phyloP scores from a whole-genome alignment of 1,139 yeast species.

The Scheffersomyces lignicola region DNA sequence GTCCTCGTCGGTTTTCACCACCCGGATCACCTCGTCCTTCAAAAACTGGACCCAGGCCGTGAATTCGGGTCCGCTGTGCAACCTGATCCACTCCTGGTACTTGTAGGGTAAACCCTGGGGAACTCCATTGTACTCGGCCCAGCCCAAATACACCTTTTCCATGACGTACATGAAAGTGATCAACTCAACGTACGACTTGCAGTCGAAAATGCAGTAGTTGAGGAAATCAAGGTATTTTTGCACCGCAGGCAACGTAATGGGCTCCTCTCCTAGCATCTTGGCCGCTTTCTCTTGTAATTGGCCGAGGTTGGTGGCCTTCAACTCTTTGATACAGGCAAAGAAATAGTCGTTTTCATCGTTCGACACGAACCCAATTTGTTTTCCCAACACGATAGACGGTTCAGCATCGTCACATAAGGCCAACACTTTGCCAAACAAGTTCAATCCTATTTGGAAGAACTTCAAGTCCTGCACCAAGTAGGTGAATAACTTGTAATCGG shows the following conservation, averaged over 20 bases:
- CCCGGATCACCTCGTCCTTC: constrained; percentile 43
- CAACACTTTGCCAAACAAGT: constrained; percentile 45
- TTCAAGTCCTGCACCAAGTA: constrained; percentile 52
- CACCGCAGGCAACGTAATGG: constrained; percentile 31
- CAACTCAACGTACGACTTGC: constrained; percentile 40
- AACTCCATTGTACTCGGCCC: constrained; percentile 44
- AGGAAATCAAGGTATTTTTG: constrained; percentile 37
- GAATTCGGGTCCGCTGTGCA: constrained; percentile 51
- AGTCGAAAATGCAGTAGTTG: constrained; percentile 25
- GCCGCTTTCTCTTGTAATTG: constrained; percentile 20
- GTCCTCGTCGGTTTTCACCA: constrained; percentile 16
- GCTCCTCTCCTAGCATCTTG: constrained; percentile 15
- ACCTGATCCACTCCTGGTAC: constrained; percentile 50
- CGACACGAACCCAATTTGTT: constrained; percentile 52
- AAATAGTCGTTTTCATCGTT: constrained; percentile 53
- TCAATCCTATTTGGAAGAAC: constrained; percentile 45
- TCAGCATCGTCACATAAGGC: constrained; percentile 41
- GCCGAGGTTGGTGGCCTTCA: constrained; percentile 16
- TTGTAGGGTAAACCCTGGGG: constrained; percentile 39
- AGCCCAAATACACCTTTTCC: constrained; percentile 52
- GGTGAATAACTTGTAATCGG: constrained; percentile 40
- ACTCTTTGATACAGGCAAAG: constrained; percentile 29
- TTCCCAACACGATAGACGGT: constrained; percentile 40
- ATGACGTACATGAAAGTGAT: constrained; percentile 46
- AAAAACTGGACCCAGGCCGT: constrained; percentile 48